These are phyloP conservation scores for Penicillium polonicum DNA, from an alignment of 2,329 filamentous ascomycete species.

Conservation along the genomic window DNA sequence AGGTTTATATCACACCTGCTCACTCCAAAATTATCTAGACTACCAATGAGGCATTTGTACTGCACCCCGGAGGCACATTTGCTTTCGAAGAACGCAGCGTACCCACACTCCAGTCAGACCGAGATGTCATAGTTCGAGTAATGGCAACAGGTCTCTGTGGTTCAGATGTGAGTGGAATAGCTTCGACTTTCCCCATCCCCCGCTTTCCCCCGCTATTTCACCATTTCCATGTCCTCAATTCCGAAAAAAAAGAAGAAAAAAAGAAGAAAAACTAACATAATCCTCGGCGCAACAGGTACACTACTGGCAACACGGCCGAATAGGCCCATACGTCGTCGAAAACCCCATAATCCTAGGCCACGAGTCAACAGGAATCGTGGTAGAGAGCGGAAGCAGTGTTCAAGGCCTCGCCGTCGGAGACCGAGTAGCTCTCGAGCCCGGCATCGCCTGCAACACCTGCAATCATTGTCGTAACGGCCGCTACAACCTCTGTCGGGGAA, in stretches of 20 bases:
- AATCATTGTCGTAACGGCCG: conserved; percentile 69
- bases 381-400: conserved; percentile 56
- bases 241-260: too few species aligned
- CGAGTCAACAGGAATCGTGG: conserved; percentile 65
- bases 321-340: conserved; percentile 38
- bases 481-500: conserved; percentile 83
- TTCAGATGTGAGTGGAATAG: conserved; percentile 60
- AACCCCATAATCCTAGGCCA: conserved; percentile 56
- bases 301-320: conserved; percentile 42
- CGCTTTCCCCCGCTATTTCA: not conserved
- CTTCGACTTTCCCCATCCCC: not conserved
- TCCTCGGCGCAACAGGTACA: conserved; percentile 29
- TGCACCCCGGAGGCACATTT: conserved; percentile 24
- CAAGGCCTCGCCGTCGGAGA: conserved; percentile 61
- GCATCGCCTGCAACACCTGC: conserved; percentile 69
- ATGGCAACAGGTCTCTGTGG: conserved; percentile 85
- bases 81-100: conserved; percentile 21
- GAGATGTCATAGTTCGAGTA: conserved; percentile 74
- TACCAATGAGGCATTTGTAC: conserved; percentile 18
- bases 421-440: conserved; percentile 71
- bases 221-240: not conserved
- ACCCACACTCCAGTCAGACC: conserved; percentile 29
- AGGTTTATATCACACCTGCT: not conserved
- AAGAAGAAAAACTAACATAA: not conserved
- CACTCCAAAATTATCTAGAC: not conserved